These are phyloP conservation scores for Anacardium occidentale DNA, from an alignment of 345 rosid genomes.

Conservation along the genomic window DNA sequence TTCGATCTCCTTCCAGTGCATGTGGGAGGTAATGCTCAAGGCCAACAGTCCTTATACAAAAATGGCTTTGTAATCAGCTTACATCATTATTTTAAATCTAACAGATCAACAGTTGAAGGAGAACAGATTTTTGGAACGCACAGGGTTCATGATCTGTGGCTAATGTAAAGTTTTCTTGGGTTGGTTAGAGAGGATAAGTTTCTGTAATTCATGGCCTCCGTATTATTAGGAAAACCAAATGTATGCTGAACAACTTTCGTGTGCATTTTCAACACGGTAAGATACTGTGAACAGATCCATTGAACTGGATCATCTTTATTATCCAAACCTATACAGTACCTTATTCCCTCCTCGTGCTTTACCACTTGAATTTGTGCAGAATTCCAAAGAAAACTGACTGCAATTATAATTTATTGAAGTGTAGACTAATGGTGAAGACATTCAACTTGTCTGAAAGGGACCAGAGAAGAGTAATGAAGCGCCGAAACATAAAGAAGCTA, in stretches of 20 bases:
- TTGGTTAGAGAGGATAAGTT: slow-evolving; percentile 19
- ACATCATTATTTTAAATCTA: slow-evolving; percentile 25
- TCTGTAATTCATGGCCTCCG: slow-evolving; percentile 28
- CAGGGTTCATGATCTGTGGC: slow-evolving; percentile 15
- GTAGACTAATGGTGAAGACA: neutral
- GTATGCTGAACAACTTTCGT: slow-evolving; percentile 16
- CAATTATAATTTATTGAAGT: slow-evolving; percentile 8
- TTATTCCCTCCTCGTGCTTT: neutral
- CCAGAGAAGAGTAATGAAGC: neutral
- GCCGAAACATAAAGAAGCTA: neutral
- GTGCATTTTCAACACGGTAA: slow-evolving; percentile 22
- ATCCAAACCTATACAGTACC: slow-evolving; percentile 9
- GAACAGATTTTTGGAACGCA: slow-evolving; percentile 24
- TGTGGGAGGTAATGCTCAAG: slow-evolving; percentile 55
- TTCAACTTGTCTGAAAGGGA: slow-evolving; percentile 9
- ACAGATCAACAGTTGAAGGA: slow-evolving; percentile 24
- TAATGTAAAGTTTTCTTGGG: slow-evolving; percentile 38
- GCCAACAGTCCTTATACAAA: neutral
- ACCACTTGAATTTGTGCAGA: neutral
- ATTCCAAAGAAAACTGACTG: slow-evolving; percentile 8
- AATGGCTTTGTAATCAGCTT: slow-evolving; percentile 1
- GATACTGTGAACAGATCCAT: slow-evolving; percentile 23
- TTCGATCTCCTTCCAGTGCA: slow-evolving; percentile 58
- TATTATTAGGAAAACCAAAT: slow-evolving; percentile 32
- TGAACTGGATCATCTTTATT: neutral